A percentile compares a stretch with the other conserved stretches of the same genome.
Conservation (phyloP, 352 stramenopile species). For the Phytophthora quininea region DNA sequence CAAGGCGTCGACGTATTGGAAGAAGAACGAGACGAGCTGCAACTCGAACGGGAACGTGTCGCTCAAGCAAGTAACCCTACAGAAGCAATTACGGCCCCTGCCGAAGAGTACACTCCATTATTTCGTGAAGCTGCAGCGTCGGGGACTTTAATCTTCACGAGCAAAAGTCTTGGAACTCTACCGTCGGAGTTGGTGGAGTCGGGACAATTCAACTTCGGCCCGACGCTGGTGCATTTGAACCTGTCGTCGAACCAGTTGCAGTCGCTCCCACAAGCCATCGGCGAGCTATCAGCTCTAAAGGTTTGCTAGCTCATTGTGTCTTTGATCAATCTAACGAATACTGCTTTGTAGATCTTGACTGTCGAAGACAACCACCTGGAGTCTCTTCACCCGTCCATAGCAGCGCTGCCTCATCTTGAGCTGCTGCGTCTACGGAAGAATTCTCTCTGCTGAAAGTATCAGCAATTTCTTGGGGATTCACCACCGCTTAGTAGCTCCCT, state of each 20-base stretch:
- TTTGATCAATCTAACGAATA: neutral
- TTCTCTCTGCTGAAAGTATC: constrained; percentile 45
- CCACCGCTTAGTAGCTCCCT: constrained; percentile 29
- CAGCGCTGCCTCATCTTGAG: constrained; percentile 52
- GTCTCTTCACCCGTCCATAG: constrained; percentile 50
- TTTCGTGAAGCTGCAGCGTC: constrained; percentile 70
- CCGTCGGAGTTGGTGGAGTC: constrained; percentile 33
- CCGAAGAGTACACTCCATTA: constrained; percentile 29
- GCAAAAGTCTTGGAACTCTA: constrained; percentile 34
- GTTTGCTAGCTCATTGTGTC: constrained; percentile 13
- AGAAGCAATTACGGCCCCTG: constrained; percentile 12
- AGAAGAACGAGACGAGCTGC: constrained; percentile 73
- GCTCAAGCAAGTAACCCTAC: constrained; percentile 5
- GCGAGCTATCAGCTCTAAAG: constrained; percentile 51
- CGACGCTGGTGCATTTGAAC: constrained; percentile 66
- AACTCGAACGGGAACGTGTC: constrained; percentile 31
- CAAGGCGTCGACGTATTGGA: constrained; percentile 62
- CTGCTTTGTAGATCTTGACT: constrained; percentile 53
- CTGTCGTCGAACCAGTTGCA: constrained; percentile 72
- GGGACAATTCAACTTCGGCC: constrained; percentile 45
- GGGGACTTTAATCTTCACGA: constrained; percentile 54
- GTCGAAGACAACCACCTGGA: constrained; percentile 71
- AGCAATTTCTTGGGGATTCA: constrained; percentile 43
- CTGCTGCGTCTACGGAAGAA: constrained; percentile 81
- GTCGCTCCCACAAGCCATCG: constrained; percentile 48